phyloP scores from a whole-genome alignment of 176 grass and related monocot genomes.

The Metroxylon sagu region DNA sequence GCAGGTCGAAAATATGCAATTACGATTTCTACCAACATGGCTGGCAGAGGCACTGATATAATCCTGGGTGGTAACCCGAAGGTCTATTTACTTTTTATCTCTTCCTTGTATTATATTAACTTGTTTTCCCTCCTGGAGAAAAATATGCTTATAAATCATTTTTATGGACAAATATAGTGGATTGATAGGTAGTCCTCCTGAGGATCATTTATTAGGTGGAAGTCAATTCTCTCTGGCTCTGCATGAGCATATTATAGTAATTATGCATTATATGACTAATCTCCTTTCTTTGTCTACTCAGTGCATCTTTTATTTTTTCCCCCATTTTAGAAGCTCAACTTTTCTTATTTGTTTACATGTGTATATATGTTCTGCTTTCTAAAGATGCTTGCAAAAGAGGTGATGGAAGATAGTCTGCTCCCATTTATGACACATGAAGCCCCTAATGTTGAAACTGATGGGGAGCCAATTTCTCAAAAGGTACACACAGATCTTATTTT shows the following conservation, averaged over 20 bases:
- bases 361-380: slow-evolving; percentile 1
- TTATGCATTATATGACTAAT: neutral
- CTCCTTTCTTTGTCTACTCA: neutral
- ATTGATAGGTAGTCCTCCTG: too few species aligned
- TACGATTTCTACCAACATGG: slow-evolving; percentile 99
- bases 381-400: slow-evolving; percentile 96
- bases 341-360: slow-evolving; percentile 1
- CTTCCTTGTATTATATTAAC: neutral
- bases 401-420: slow-evolving; percentile 79
- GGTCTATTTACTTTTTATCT: slow-evolving; percentile 28
- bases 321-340: slow-evolving; percentile 17
- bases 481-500: slow-evolving; percentile 22
- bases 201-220: too few species aligned
- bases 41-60: slow-evolving; percentile 95
- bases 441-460: slow-evolving; percentile 48
- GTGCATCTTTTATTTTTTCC: neutral
- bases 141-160: too few species aligned
- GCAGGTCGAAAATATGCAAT: slow-evolving; percentile 93
- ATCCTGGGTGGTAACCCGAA: slow-evolving; percentile 96
- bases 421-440: slow-evolving; percentile 62
- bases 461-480: slow-evolving; percentile 47
- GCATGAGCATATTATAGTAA: neutral
- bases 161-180: too few species aligned
- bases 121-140: too few species aligned
- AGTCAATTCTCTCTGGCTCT: neutral